These are phyloP conservation scores for Dryadomyces quercus-mongolicae DNA, from an alignment of 2,329 filamentous ascomycete genomes.

Conservation along the genomic window DNA sequence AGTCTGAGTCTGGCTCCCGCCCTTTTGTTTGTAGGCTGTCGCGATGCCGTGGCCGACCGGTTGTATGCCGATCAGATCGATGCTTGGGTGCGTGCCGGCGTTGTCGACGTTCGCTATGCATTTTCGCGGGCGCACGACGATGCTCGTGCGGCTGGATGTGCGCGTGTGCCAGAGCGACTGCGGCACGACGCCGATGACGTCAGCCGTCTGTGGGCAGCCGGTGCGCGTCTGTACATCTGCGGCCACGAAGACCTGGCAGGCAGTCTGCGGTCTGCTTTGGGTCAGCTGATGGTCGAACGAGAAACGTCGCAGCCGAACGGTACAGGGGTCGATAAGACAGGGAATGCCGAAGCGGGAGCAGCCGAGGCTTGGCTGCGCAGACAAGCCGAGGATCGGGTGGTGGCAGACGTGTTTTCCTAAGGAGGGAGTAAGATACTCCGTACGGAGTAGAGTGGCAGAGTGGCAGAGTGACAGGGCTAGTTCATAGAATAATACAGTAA, in stretches of 20 bases:
- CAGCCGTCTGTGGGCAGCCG: constrained; percentile 25
- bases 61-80: constrained; percentile 10
- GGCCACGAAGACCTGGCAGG: constrained; percentile 42
- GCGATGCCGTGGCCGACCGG: constrained; percentile 7
- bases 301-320: neutral
- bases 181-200: constrained; percentile 23
- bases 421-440: too few relatives aligned
- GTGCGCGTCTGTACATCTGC: constrained; percentile 51
- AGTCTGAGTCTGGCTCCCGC: constrained; percentile 8
- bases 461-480: too few relatives aligned
- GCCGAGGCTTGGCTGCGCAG: neutral
- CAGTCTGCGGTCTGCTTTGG: constrained; percentile 20
- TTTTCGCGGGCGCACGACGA: constrained; percentile 5
- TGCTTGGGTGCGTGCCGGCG: constrained; percentile 5
- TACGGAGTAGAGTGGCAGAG: too few relatives aligned
- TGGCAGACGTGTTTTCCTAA: neutral
- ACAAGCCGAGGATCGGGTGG: neutral
- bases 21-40: constrained; percentile 12
- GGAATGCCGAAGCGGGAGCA: neutral
- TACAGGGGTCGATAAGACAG: constrained; percentile 18
- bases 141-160: constrained; percentile 25
- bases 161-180: constrained; percentile 34
- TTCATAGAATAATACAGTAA: too few relatives aligned
- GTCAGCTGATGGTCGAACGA: neutral
- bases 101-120: constrained; percentile 9